Evolutionary conservation across 148 eudicot species (phyloP).

Genomic region (Nyssa sinensis): DNA sequence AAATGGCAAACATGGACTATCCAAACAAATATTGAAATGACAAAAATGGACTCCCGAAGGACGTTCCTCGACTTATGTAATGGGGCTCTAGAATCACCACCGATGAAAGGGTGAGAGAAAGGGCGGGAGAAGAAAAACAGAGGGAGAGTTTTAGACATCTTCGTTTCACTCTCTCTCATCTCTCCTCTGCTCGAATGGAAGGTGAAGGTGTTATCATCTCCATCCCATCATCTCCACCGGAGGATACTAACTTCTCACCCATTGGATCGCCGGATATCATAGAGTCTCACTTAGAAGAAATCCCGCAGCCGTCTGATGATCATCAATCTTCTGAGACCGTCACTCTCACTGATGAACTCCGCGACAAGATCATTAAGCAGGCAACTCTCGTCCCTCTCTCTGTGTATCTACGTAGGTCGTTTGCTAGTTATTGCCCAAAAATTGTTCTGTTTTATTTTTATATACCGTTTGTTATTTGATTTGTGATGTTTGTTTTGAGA

Average conservation of each 20-base stretch:
- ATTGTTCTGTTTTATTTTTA: not conserved
- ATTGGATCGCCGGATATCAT: conserved; percentile 37
- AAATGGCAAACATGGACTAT: too few species aligned
- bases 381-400: conserved; percentile 11
- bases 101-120: too few species aligned
- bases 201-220: conserved; percentile 2
- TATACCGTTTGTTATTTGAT: not conserved
- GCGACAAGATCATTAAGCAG: conserved; percentile 67
- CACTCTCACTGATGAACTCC: conserved; percentile 40
- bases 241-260: conserved; percentile 26
- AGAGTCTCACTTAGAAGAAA: conserved; percentile 19
- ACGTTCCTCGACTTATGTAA: too few species aligned
- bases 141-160: conserved; percentile 6
- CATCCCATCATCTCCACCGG: conserved; percentile 34
- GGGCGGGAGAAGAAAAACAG: conserved; percentile 11
- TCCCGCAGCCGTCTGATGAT: conserved; percentile 29
- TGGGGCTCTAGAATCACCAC: too few species aligned
- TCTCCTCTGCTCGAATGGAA: conserved; percentile 21
- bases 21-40: too few species aligned
- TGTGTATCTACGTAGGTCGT: too few species aligned
- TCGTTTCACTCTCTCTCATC: conserved; percentile 12
- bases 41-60: too few species aligned
- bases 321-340: conserved; percentile 17
- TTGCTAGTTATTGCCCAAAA: too few species aligned
- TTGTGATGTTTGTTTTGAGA: not conserved